A percentile compares a stretch with the other conserved stretches of the same genome.
Evolutionary conservation across 805 yeast genomes (phyloP).

Genomic region (Saccharomycodes ludwigii): DNA sequence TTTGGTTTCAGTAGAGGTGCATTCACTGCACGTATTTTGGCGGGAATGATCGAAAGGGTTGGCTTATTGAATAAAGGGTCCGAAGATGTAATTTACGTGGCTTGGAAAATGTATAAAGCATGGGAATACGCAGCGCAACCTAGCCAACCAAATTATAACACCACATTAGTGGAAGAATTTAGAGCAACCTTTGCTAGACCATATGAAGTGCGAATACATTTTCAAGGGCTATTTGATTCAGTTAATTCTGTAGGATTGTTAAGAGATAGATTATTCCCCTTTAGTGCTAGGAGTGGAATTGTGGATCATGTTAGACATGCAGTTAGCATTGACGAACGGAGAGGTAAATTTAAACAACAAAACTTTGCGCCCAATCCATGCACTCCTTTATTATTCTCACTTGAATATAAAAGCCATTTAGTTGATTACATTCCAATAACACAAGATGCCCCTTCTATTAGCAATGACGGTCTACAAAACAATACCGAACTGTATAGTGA

Average conservation of each 20-base stretch:
- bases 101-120: conserved; percentile 48
- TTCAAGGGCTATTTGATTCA: conserved; percentile 61
- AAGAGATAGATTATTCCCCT: conserved; percentile 47
- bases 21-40: conserved; percentile 48
- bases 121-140: conserved; percentile 56
- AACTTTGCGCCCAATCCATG: conserved; percentile 34
- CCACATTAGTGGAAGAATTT: conserved; percentile 40
- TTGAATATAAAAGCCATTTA: too few species aligned
- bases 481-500: too few species aligned
- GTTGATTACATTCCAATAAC: too few species aligned
- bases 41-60: conserved; percentile 55
- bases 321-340: conserved; percentile 52
- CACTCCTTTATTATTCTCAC: too few species aligned
- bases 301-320: conserved; percentile 58
- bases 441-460: too few species aligned
- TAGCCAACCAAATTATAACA: conserved; percentile 28
- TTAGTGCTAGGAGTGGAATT: conserved; percentile 34
- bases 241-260: conserved; percentile 54
- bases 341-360: conserved; percentile 50
- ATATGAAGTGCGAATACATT: conserved; percentile 32
- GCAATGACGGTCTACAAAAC: too few species aligned
- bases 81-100: conserved; percentile 43
- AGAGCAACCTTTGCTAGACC: conserved; percentile 39
- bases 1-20: conserved; percentile 60
- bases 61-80: conserved; percentile 45